Conservation (phyloP, 805 yeast genomes). For the Yueomyces sp. region DNA sequence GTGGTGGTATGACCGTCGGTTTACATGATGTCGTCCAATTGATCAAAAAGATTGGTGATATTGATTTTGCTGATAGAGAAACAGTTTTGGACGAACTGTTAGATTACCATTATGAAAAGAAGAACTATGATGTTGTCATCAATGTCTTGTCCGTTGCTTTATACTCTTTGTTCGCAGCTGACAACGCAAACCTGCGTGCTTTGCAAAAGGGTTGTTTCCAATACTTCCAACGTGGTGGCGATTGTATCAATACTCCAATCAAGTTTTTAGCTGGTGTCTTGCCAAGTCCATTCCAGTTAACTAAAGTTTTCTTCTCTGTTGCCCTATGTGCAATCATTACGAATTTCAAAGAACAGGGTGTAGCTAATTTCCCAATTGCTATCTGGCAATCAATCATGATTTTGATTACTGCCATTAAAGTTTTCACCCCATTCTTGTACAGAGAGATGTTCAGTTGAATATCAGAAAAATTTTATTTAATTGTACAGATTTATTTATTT, state of each 20-base stretch:
- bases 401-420: conserved; percentile 57
- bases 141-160: conserved; percentile 86
- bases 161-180: conserved; percentile 84
- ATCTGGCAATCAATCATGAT: conserved; percentile 55
- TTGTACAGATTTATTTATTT: no score
- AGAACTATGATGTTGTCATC: conserved; percentile 66
- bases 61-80: conserved; percentile 41
- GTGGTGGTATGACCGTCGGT: conserved; percentile 99
- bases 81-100: conserved; percentile 41
- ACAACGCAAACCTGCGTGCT: conserved; percentile 44
- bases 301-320: conserved; percentile 81
- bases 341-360: conserved; percentile 55
- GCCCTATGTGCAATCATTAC: conserved; percentile 71
- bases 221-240: conserved; percentile 79
- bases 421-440: conserved; percentile 69
- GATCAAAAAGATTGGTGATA: conserved; percentile 32
- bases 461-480: background rate
- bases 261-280: conserved; percentile 70
- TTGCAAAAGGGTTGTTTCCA: conserved; percentile 82
- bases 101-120: conserved; percentile 67
- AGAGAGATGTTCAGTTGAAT: conserved; percentile 30
- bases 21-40: conserved; percentile 66
- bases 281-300: conserved; percentile 60
- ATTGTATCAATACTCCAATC: conserved; percentile 63
- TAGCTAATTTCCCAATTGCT: conserved; percentile 56